Conservation (phyloP, 2,329 filamentous ascomycete genomes). For the Xylaria sp. region DNA sequence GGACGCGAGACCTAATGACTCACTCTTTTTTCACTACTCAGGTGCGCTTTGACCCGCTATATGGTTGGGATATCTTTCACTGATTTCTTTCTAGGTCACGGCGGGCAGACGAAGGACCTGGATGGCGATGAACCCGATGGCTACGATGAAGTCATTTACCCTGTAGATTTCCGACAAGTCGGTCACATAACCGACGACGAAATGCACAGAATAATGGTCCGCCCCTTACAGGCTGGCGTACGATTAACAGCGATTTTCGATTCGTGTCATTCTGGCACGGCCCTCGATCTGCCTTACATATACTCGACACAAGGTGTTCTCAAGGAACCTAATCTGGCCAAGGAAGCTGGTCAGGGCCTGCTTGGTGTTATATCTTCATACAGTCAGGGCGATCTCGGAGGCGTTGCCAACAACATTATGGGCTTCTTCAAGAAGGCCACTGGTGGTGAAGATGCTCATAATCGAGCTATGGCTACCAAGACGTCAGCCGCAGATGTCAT, state of each 20-base stretch:
- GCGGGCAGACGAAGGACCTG: slow-evolving; percentile 74
- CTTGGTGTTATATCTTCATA: slow-evolving; percentile 78
- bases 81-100: slow-evolving; percentile 62
- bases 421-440: slow-evolving; percentile 88
- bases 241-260: slow-evolving; percentile 84
- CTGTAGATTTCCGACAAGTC: slow-evolving; percentile 71
- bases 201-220: slow-evolving; percentile 79
- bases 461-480: slow-evolving; percentile 84
- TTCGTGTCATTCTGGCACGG: slow-evolving; percentile 80
- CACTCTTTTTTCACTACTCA: slow-evolving; percentile 97
- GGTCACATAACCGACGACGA: slow-evolving; percentile 81
- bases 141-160: slow-evolving; percentile 80
- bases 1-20: slow-evolving; percentile 89
- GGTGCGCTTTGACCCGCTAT: slow-evolving; percentile 55
- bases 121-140: slow-evolving; percentile 81
- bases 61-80: slow-evolving; percentile 10
- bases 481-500: slow-evolving; percentile 94
- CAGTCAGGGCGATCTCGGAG: slow-evolving; percentile 79
- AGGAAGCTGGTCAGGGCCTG: slow-evolving; percentile 76
- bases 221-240: slow-evolving; percentile 78
- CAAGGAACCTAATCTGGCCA: slow-evolving; percentile 81
- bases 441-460: slow-evolving; percentile 73
- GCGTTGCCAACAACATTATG: slow-evolving; percentile 81
- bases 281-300: slow-evolving; percentile 77
- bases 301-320: slow-evolving; percentile 81